Evolutionary conservation across 2,329 filamentous ascomycete genomes (phyloP).

Genomic region (Phialocephala sp.): DNA sequence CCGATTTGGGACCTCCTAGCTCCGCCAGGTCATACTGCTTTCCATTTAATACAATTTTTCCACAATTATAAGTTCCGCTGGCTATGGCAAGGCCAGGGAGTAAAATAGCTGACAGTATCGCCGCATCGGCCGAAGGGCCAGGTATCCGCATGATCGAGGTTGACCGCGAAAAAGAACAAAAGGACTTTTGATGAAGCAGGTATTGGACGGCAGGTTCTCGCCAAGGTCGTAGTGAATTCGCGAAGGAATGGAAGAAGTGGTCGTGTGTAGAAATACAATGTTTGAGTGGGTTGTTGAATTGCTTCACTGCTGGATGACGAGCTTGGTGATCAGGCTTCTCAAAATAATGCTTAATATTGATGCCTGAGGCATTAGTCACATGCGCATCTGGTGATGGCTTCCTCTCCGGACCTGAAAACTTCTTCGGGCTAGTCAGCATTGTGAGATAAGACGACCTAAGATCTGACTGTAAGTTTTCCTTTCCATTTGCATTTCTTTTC

Average conservation of each 20-base stretch:
- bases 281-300: neutral
- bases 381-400: neutral
- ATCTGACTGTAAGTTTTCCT: neutral
- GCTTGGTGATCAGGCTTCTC: neutral
- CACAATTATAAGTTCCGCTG: constrained; percentile 63
- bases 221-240: neutral
- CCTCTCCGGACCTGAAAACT: neutral
- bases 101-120: constrained; percentile 37
- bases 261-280: constrained; percentile 4
- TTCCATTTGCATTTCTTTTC: neutral
- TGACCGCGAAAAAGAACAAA: constrained; percentile 1
- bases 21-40: constrained; percentile 67
- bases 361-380: neutral
- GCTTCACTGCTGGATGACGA: constrained; percentile 6
- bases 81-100: constrained; percentile 39
- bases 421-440: neutral
- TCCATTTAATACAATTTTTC: constrained; percentile 62
- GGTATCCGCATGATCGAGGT: constrained; percentile 37
- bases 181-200: neutral
- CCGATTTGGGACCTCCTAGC: constrained; percentile 71
- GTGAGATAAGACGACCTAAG: neutral
- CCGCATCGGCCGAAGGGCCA: constrained; percentile 33
- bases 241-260: constrained; percentile 4
- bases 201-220: neutral
- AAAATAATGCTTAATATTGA: neutral